A percentile compares a stretch with the other conserved stretches of the same genome.
Evolutionary conservation across 1,284 basidiomycete species (phyloP).

Genomic region (Phaffia rhodozyma): DNA sequence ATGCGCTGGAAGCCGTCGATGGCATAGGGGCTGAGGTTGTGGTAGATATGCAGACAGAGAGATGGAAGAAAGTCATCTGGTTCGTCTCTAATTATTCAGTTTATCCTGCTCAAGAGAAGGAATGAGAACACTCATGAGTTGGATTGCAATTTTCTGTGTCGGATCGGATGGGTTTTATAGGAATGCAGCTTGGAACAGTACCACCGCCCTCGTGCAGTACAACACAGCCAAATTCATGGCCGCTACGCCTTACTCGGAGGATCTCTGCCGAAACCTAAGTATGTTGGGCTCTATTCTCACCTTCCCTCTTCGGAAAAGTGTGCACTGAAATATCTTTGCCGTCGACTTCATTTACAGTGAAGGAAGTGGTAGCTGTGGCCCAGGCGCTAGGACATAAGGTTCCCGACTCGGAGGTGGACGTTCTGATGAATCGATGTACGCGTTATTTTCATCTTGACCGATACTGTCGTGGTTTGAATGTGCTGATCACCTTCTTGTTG

Average conservation of each 20-base stretch:
- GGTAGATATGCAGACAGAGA: constrained; percentile 38
- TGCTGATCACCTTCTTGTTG: background rate
- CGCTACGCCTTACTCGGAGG: constrained; percentile 9
- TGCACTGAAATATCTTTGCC: constrained; percentile 2
- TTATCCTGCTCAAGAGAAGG: constrained; percentile 9
- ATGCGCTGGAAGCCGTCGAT: constrained; percentile 1
- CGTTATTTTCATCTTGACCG: background rate
- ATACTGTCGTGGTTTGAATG: background rate
- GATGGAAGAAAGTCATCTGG: constrained; percentile 41
- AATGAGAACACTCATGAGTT: constrained; percentile 11
- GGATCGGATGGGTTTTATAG: constrained; percentile 8
- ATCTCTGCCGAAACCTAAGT: constrained; percentile 17
- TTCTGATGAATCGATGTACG: constrained; percentile 31
- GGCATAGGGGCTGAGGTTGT: constrained; percentile 22
- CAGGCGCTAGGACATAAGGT: constrained; percentile 34
- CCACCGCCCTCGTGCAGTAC: constrained; percentile 13
- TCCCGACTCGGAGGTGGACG: constrained; percentile 30
- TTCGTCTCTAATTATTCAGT: constrained; percentile 16
- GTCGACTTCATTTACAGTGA: constrained; percentile 21
- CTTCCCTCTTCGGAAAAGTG: background rate
- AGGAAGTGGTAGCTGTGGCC: constrained; percentile 34
- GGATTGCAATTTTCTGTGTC: background rate
- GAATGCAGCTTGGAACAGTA: constrained; percentile 29
- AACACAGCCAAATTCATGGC: constrained; percentile 12
- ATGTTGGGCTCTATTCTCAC: background rate